Evolutionary conservation across 106 monocot species (phyloP), one percentile per base, ranked within the genome.

Genomic region (Gastrodia elata): DNA sequence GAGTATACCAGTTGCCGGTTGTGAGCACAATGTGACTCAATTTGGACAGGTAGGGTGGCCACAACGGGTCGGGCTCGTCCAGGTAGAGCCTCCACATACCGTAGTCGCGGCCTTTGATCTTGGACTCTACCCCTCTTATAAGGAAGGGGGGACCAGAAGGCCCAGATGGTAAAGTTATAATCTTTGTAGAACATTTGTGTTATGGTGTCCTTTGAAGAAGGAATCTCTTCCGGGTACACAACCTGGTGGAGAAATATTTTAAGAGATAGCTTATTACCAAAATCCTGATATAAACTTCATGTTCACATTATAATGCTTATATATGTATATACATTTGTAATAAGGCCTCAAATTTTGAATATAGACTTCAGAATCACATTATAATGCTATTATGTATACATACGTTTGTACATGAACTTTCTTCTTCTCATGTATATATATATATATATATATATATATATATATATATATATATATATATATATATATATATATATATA

Each of bases 141-240:
- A 88, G 80, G 49, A 82, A 84, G 1, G 88, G n/a, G 88, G 1
- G 88, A 84, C 88, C 88, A 88, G 70, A 84, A 82, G 61, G 71
- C 79, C 22, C 82, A 74, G 34, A 88, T 37, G 41, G 82, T 88
- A 81, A 88, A 82, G 75, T 84, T 83, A 75, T 70, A 42, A 27
- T 15, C 7, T 3, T 56, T 4, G 80, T 86, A 82, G 65, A 68
- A 33, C 83, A 83, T 77, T 35, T 61, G 80, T 68, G 79, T 81
- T 74, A 74, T 71, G 27, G 80, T 69, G 8, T 80, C 71, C n/a
- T 67, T 2, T n/a, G 59, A 27, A 22, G 46, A 15, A 32, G 80
- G 83, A 14, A 83, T 70, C n/a, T 83, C 83, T 46, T 69, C 34
- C 13, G 87, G 87, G 38, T 73, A 42, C 25, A 68, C 80, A 16